phyloP scores from a whole-genome alignment of 768 basidiomycete species.

The Pholiota conissans region DNA sequence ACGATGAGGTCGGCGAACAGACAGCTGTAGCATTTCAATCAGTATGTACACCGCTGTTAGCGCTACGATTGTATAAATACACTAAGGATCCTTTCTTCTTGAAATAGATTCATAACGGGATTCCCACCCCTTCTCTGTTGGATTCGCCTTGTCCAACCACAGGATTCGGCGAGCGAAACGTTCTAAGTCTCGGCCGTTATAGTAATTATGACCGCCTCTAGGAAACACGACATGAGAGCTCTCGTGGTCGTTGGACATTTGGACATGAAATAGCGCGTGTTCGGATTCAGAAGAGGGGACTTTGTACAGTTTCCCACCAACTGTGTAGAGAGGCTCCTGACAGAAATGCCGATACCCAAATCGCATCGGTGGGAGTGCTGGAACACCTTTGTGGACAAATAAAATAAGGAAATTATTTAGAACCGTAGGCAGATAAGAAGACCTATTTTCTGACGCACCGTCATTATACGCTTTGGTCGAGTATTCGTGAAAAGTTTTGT shows the following conservation, averaged over 20 bases:
- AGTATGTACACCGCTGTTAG: background rate
- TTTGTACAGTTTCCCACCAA: constrained; percentile 45
- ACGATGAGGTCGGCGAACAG: background rate
- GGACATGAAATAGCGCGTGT: constrained; percentile 42
- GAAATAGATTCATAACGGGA: constrained; percentile 35
- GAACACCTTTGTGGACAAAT: constrained; percentile 41
- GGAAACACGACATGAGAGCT: constrained; percentile 34
- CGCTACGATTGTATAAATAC: background rate
- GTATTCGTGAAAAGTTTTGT: constrained; percentile 41
- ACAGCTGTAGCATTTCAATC: background rate
- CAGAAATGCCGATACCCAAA: constrained; percentile 57
- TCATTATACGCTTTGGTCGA: constrained; percentile 58
- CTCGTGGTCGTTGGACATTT: constrained; percentile 17
- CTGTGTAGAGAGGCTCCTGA: constrained; percentile 46
- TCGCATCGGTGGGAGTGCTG: constrained; percentile 50
- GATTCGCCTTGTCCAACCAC: constrained; percentile 41
- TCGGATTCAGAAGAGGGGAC: constrained; percentile 48
- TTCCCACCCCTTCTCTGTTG: constrained; percentile 41
- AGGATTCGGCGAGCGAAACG: constrained; percentile 37
- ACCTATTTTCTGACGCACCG: constrained; percentile 31
- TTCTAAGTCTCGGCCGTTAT: constrained; percentile 56
- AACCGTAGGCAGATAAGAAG: background rate
- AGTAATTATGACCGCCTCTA: constrained; percentile 64
- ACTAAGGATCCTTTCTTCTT: background rate
- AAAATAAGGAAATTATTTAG: background rate